phyloP scores from a whole-genome alignment of 441 rosid genomes.

The Codiaeum variegatum region DNA sequence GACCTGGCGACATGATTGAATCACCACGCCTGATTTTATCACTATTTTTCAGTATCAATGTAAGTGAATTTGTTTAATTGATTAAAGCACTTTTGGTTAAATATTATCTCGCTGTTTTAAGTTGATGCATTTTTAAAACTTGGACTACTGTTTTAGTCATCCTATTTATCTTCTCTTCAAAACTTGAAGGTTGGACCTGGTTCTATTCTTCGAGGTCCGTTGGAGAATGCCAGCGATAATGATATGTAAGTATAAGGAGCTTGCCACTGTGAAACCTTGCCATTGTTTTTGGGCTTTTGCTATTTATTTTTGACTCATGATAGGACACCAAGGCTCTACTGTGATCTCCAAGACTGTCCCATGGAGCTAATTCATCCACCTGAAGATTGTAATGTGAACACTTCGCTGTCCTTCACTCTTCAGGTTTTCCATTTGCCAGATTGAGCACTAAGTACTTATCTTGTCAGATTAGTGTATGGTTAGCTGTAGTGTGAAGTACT shows the following conservation, averaged over 20 bases:
- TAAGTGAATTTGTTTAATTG: conserved; percentile 33
- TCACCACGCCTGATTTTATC: conserved; percentile 80
- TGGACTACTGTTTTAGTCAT: background rate
- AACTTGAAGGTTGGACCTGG: conserved; percentile 77
- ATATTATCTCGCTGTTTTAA: background rate
- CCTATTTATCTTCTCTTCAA: conserved; percentile 21
- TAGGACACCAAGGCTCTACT: conserved; percentile 71
- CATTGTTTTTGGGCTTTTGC: conserved; percentile 14
- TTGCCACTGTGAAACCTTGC: background rate
- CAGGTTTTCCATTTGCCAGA: conserved; percentile 54
- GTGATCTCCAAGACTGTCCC: conserved; percentile 80
- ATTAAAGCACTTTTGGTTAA: background rate
- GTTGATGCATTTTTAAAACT: background rate
- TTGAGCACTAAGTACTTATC: conserved; percentile 26
- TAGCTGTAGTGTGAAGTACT: conserved; percentile 16
- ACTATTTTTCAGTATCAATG: conserved; percentile 67
- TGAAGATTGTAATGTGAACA: conserved; percentile 87
- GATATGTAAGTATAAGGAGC: conserved; percentile 56
- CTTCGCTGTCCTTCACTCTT: conserved; percentile 81
- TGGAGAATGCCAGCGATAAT: conserved; percentile 66
- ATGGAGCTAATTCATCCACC: conserved; percentile 82
- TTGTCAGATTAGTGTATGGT: conserved; percentile 25
- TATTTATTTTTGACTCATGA: conserved; percentile 28
- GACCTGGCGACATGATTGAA: conserved; percentile 76
- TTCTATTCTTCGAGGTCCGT: conserved; percentile 69